Base-by-base conservation (phyloP, 495 filamentous ascomycete genomes). In the Penicillium pancosmium region DNA sequence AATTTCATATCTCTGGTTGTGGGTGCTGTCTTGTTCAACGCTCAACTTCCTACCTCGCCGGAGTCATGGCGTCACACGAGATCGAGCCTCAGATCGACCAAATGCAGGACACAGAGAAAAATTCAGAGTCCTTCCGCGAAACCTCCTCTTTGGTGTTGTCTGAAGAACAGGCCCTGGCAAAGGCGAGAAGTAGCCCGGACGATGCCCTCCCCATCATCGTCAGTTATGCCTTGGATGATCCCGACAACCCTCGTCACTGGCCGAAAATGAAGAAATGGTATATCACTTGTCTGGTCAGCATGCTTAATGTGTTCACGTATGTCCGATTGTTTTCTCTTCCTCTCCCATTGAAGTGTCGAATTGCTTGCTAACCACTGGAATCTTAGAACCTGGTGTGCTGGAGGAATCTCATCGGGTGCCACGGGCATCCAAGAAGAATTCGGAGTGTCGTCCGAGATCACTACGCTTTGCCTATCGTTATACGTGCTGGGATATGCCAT, bases 401-500 rank as follows among this genome's bases (percentile, higher is more conserved):
- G 77, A 41, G 71, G 72, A 18, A 78, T 77, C 59, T 78, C 74
- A 1, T 78, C 77, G 0, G 74, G 73, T 1, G 69, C 71, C 1
- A 67, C 59, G 5, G 72, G 62, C 6, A 79, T 81, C 21, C 60
- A 67, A 33, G 50, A 70, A 15, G 72, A 73, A 23, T 80, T 81
- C 55, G 63, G 61, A 23, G 77, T 80, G 4, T 76, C 74, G 6
- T 52, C 56, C 12, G 75, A 79, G 52, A 66, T 82, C 34, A 78
- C 71, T 5, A 81, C 75, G 3, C 56, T 83, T 12, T 73, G 73
- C 54, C 50, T 86, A 27, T 86, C 82, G 4, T 75, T 83, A 3
- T 85, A 80, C 65, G 70, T 87, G 0, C 71, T 87, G 0, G 82
- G 78, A 3, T 79, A 76, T 51, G 81, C 75, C 12, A 65, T 83